Evolutionary conservation across 2,329 filamentous ascomycete genomes (phyloP), one percentile per base, ranked within the genome.

Genomic region (Aspergillus ochraceus): DNA sequence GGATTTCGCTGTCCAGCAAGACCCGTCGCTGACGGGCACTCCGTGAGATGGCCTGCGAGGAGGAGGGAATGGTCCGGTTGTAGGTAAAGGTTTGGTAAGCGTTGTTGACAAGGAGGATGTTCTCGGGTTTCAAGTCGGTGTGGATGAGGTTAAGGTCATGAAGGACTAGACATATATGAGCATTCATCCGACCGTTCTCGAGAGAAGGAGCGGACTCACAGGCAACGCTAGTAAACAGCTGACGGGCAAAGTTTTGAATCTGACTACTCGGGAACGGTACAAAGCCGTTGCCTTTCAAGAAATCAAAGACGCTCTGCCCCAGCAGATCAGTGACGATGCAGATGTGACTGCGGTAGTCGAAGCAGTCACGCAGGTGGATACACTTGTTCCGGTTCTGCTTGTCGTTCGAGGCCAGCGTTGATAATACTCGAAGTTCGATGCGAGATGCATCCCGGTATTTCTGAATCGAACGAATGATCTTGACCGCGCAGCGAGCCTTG

Each of bases 201-300:
- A n/a, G 50, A 20, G 10, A 46, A 26, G n/a, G 29, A n/a, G n/a
- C 49, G 17, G 17, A 87, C 91, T 83, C 80, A 96, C 92, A 99
- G 60, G 95, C 95, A 71, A 99, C 96, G 71, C 94, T 98, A n/a
- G 94, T 98, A 62, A 99, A 90, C 17, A 99, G 82, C 74, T 99
- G 95, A 53, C 94, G 88, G 52, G 95, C 95, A 81, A 99, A 98
- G 74, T 87, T 94, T 76, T 98, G 95, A 60, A 99, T 99, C 77
- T 99, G 95, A 66, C 93, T 97, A 81, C 96, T 98, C 12, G 95
- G 95, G 71, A 99, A 99, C 0, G 95, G 95, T 19, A 97, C 92
- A 72, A 99, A 99, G 65, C 87, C 86, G 72, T 98, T 98, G 71
- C 89, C 88, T 80, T 99, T 99, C 52, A 99, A 83, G 69, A 99